Evolutionary conservation across 2,329 filamentous ascomycete species (phyloP).

Genomic region (Fusarium praegraminearum): DNA sequence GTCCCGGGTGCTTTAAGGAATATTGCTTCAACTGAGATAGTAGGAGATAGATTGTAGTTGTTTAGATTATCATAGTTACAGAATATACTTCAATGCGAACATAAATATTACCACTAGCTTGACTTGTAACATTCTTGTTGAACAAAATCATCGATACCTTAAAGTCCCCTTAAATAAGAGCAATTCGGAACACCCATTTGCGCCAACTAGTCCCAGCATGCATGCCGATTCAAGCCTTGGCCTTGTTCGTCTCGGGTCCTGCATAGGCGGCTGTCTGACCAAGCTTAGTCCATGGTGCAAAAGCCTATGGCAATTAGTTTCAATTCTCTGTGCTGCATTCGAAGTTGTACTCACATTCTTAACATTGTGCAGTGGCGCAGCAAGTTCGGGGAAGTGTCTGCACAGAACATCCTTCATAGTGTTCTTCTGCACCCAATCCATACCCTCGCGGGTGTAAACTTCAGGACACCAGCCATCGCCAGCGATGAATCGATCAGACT

Average conservation of each 20-base stretch:
- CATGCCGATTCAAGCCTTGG: neutral
- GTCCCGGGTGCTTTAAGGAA: slow-evolving; percentile 1
- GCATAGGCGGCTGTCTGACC: slow-evolving; percentile 18
- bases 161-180: too few relatives aligned
- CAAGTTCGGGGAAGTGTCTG: slow-evolving; percentile 32
- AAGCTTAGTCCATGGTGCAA: slow-evolving; percentile 31
- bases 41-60: accelerated
- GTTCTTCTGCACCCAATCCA: slow-evolving; percentile 31
- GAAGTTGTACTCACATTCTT: slow-evolving; percentile 1
- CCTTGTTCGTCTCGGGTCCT: slow-evolving; percentile 25
- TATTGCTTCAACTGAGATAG: slow-evolving; percentile 10
- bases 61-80: too few relatives aligned
- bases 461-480: slow-evolving; percentile 32
- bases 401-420: slow-evolving; percentile 32
- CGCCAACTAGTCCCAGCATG: accelerated
- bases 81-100: too few relatives aligned
- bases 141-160: too few relatives aligned
- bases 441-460: slow-evolving; percentile 26
- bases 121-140: too few relatives aligned
- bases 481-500: slow-evolving; percentile 29
- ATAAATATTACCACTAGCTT: too few relatives aligned
- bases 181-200: too few relatives aligned
- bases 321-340: accelerated
- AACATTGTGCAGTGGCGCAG: slow-evolving; percentile 11
- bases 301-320: slow-evolving; percentile 18